phyloP scores from a whole-genome alignment of 2,329 filamentous ascomycete species.

The Lecanicillium sp. region DNA sequence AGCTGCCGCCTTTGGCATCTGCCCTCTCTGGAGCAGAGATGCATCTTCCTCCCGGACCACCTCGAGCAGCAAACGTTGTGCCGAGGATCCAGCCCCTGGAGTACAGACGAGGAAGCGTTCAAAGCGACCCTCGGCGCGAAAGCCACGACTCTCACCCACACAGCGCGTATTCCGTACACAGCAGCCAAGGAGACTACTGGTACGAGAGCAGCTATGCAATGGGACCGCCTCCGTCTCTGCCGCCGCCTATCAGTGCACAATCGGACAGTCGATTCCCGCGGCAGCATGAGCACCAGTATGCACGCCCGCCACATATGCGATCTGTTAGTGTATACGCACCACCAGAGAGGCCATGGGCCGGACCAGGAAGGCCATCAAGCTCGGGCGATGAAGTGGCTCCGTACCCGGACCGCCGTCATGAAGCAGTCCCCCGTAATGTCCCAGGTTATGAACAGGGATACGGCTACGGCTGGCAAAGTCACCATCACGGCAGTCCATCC shows the following conservation, averaged over 20 bases:
- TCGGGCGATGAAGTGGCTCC: constrained; percentile 9
- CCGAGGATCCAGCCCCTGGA: constrained; percentile 15
- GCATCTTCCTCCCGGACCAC: not conserved
- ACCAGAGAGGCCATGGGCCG: constrained; percentile 7
- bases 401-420: not conserved
- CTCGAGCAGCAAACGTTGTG: constrained; percentile 14
- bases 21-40: constrained; percentile 4
- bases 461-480: not conserved
- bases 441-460: constrained; percentile 4
- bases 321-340: constrained; percentile 15
- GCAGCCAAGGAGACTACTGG: constrained; percentile 1
- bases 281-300: not conserved
- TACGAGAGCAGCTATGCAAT: not conserved
- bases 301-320: constrained; percentile 15
- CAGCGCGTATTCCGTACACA: constrained; percentile 1
- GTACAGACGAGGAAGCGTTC: constrained; percentile 9
- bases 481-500: constrained; percentile 1
- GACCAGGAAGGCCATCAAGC: constrained; percentile 12
- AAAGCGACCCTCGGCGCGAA: constrained; percentile 3
- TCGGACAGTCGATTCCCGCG: constrained; percentile 7
- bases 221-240: not conserved
- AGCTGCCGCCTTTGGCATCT: constrained; percentile 4
- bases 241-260: constrained; percentile 16
- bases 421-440: not conserved
- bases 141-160: constrained; percentile 6